Conservation (phyloP, 2,329 filamentous ascomycete genomes). For the Pseudogymnoascus sp. region DNA sequence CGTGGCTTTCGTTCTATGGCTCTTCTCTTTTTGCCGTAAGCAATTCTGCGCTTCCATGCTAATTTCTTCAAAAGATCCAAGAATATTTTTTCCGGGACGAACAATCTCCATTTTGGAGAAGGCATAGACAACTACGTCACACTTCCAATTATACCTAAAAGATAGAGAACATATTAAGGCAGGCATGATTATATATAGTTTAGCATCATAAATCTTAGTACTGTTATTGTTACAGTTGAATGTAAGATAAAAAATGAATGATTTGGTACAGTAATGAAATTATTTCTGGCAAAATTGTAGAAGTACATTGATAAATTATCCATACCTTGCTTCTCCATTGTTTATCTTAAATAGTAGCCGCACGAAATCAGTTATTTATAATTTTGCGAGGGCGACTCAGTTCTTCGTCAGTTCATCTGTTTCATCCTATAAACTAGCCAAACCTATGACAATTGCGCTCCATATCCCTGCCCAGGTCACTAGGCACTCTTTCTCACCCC, state of each 20-base stretch:
- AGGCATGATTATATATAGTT: not conserved
- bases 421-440: not conserved
- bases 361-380: not conserved
- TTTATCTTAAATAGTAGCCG: not conserved
- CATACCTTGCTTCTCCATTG: not conserved
- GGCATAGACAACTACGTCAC: conserved; percentile 43
- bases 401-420: not conserved
- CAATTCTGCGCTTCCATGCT: not conserved
- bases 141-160: conserved; percentile 45
- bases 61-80: conserved; percentile 10
- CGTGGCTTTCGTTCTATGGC: not conserved
- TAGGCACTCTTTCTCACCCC: conserved; percentile 18
- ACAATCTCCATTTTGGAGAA: conserved; percentile 47
- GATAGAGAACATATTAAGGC: not conserved
- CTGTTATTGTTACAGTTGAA: no score
- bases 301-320: no score
- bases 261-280: not conserved
- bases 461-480: not conserved
- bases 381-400: not conserved
- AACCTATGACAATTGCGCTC: not conserved
- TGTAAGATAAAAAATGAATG: no score
- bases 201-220: not conserved
- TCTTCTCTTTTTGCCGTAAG: not conserved
- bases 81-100: conserved; percentile 40
- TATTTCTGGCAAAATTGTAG: not conserved